Percentiles rank a stretch among this genome's conserved stretches.
These are phyloP conservation scores for Euphorbia lathyris DNA, from an alignment of 345 rosid genomes.

Conservation along the genomic window DNA sequence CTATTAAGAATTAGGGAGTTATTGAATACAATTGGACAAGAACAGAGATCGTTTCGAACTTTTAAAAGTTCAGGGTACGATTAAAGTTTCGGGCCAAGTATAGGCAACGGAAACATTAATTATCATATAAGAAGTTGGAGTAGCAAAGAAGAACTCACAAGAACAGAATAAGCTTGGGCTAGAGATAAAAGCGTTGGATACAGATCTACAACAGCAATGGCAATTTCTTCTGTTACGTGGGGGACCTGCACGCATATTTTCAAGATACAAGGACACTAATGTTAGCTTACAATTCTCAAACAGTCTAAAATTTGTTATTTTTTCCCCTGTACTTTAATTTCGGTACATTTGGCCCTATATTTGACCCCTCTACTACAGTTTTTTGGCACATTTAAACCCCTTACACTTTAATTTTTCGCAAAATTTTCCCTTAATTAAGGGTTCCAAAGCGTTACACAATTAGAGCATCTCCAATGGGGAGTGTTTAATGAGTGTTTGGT, in stretches of 20 bases:
- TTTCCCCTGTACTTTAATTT: background rate
- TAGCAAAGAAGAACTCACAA: conserved; percentile 52
- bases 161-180: conserved; percentile 68
- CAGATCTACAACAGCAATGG: conserved; percentile 67
- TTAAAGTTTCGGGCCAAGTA: background rate
- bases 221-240: conserved; percentile 77
- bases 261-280: background rate
- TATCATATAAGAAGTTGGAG: background rate
- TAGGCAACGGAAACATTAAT: background rate
- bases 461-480: no score
- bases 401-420: no score
- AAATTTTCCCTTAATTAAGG: no score
- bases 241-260: conserved; percentile 53
- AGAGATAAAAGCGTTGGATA: conserved; percentile 82
- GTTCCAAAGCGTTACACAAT: no score
- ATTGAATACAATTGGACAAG: no score
- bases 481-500: no score
- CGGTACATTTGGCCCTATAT: background rate
- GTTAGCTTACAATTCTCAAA: background rate
- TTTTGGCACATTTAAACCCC: no score
- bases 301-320: background rate
- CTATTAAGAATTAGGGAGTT: no score
- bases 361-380: no score
- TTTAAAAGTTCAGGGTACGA: no score
- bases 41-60: no score